Base-by-base conservation (phyloP, 2,329 filamentous ascomycete genomes). In the Penicillium freii region DNA sequence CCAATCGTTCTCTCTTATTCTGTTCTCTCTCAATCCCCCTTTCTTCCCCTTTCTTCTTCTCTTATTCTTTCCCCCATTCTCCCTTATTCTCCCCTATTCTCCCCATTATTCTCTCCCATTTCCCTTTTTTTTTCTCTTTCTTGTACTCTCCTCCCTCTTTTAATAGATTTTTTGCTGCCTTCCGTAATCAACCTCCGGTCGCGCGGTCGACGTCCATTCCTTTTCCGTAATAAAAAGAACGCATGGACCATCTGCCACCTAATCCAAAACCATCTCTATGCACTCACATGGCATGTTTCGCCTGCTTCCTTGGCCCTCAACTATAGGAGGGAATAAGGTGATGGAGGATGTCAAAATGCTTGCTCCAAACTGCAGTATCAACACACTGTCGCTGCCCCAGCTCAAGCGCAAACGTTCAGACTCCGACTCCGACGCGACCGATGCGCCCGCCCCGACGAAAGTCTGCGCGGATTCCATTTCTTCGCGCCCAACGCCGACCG, bases 351-450 rank as follows among this genome's bases (percentile, higher is more conserved):
- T 75, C 68, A 78, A 76, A 64, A 74, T 75, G 73, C 68, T 79
- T 46, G 66, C 73, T 40, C 66, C 73, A 55, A 71, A 71, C 54
- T 73, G 71, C 60, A 63, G 15, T 36, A 65, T 74, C 57, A 70
- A 66, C 48, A 59, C 55, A 49, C 62, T 73, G 38, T 58, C 71
- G 39, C 60, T 71, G 33, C 79, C 77, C 62, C 80, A 80, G 65
- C 73, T 84, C 68, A 87, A 87, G 78, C 81, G 84, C 61, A 86
- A 86, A 72, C 77, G 80, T 54, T 78, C 79, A 33, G 77, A 79
- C 61, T 83, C 79, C 33, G 77, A 79, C 61, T 83, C 80, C 62
- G 73, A 76, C 44, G 78, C 80, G 64, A 70, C 68, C 23, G 69
- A 72, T 48, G 68, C 69, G 31, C 71, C 69, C 19, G 60, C 64